Conservation (phyloP, 805 yeast species). For the Candida quercuum region DNA sequence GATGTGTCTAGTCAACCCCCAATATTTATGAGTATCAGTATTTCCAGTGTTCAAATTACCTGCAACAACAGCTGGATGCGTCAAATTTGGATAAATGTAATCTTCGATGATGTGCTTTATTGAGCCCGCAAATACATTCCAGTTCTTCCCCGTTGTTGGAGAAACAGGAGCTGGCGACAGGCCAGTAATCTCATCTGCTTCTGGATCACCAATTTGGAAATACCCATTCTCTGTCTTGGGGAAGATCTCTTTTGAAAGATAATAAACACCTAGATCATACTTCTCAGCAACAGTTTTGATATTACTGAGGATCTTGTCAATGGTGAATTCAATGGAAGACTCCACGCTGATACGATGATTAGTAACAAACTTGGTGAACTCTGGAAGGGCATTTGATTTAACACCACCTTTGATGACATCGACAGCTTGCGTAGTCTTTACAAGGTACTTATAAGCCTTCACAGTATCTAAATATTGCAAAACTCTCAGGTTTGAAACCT, state of each 20-base stretch:
- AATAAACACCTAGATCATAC: slow-evolving; percentile 28
- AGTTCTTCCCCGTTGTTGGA: slow-evolving; percentile 40
- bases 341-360: slow-evolving; percentile 54
- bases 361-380: slow-evolving; percentile 36
- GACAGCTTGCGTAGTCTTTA: slow-evolving; percentile 31
- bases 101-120: slow-evolving; percentile 59
- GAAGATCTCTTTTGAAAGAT: not conserved
- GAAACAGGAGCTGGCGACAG: slow-evolving; percentile 52
- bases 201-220: slow-evolving; percentile 24
- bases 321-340: slow-evolving; percentile 27
- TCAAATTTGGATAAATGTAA: slow-evolving; percentile 5
- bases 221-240: slow-evolving; percentile 31
- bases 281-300: slow-evolving; percentile 36
- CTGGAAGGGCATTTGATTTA: slow-evolving; percentile 67
- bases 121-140: slow-evolving; percentile 59
- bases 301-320: slow-evolving; percentile 28
- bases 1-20: slow-evolving; percentile 56
- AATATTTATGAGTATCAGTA: slow-evolving; percentile 65
- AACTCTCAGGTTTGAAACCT: slow-evolving; percentile 32
- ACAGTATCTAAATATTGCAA: slow-evolving; percentile 28
- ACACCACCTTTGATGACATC: slow-evolving; percentile 61
- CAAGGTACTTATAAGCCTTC: slow-evolving; percentile 23
- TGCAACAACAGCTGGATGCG: slow-evolving; percentile 32
- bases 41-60: slow-evolving; percentile 64
- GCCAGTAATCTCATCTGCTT: slow-evolving; percentile 20